Evolutionary conservation across 1,284 basidiomycete genomes (phyloP), one percentile per base, ranked within the genome.

Genomic region (Sphagnurus paluster): DNA sequence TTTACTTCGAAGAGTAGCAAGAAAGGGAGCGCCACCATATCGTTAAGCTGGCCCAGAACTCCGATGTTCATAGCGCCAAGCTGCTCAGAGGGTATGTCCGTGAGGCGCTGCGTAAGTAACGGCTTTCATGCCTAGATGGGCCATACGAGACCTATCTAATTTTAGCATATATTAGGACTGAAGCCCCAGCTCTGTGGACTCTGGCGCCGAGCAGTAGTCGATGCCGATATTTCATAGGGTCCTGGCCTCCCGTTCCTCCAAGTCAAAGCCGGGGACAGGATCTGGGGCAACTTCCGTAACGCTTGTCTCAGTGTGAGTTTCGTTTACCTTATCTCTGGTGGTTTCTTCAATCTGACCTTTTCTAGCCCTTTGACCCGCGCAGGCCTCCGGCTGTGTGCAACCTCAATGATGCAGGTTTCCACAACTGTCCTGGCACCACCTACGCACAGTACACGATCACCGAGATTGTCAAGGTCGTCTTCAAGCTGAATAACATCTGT

Each of bases 41-140:
- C 36, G 45, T 68, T 11, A 47, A 65, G 33, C 61, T 79, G 5
- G 59, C 65, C 14, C 57, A 64, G 26, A 59, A 58, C 24, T 59
- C 63, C 7, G 74, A 75, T 45, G 44, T 52, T 1, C 56, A 65
- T 16, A 68, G 69, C 44, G 59, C 56, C 2, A 66, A 69, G 38
- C 44, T 72, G 21, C 59, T 82, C n/a, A 65, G 64, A 11, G 77
- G 77, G 2, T 82, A 82, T 58, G 73, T 79, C n/a, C 59, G 72
- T 13, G 77, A 82, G 55, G 79, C 70, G 5, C 71, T 77, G 67
- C 64, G 76, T 77, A n/a, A n/a, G n/a, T n/a, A n/a, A n/a, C n/a
- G n/a, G n/a, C n/a, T n/a, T n/a, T n/a, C n/a, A n/a, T n/a, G n/a
- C n/a, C n/a, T n/a, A n/a, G n/a, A n/a, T n/a, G n/a, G n/a, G n/a